These are phyloP conservation scores for Calonectria pseudoreteaudii DNA, from an alignment of 2,329 filamentous ascomycete genomes.

Conservation along the genomic window DNA sequence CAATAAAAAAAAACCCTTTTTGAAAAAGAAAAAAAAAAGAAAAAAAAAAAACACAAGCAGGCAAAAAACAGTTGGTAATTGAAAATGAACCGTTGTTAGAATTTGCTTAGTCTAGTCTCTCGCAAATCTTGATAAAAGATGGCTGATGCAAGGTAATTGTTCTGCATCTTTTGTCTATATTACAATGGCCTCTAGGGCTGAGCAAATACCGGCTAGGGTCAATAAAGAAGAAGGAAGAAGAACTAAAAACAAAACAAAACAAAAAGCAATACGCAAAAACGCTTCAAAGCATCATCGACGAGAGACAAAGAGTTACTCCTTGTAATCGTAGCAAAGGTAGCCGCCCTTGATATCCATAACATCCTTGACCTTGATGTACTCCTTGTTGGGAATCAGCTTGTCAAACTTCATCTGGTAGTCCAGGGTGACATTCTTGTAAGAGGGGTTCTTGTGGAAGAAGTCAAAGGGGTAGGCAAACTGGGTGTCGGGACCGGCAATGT, in stretches of 20 bases:
- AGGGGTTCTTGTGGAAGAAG: constrained; percentile 43
- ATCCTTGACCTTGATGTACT: constrained; percentile 19
- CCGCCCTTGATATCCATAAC: constrained; percentile 28
- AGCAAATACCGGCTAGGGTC: not conserved
- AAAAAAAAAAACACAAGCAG: not conserved
- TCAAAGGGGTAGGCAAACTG: constrained; percentile 48
- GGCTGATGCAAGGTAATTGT: not conserved
- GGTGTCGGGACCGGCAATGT: constrained; percentile 48
- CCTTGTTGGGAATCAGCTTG: constrained; percentile 13
- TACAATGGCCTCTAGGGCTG: not conserved
- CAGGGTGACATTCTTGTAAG: constrained; percentile 49
- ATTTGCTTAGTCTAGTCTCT: not conserved
- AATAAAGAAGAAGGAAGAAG: not conserved
- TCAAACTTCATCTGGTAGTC: constrained; percentile 34
- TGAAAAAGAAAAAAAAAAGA: not conserved
- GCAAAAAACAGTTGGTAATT: not conserved
- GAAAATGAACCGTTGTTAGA: not conserved
- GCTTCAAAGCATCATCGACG: not conserved
- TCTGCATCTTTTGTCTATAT: not conserved
- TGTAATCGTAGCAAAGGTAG: constrained; percentile 24
- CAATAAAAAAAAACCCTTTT: no score
- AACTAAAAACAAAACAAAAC: no score
- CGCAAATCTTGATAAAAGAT: not conserved
- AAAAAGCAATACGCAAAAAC: not conserved
- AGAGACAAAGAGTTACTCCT: not conserved